Evolutionary conservation across 2,329 filamentous ascomycete genomes (phyloP).

Genomic region (Sclerotinia trifoliorum): DNA sequence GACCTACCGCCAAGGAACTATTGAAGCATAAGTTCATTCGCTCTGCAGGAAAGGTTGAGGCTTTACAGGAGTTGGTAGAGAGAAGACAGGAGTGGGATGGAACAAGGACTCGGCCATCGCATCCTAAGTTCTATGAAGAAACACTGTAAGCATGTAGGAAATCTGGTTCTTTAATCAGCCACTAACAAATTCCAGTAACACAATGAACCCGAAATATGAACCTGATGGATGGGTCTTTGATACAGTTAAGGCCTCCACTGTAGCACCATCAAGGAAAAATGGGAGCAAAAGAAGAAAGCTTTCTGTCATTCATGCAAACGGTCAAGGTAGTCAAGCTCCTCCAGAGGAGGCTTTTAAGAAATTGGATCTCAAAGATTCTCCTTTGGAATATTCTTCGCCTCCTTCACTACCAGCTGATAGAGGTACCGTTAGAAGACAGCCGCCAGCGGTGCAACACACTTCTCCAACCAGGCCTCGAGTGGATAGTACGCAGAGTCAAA

Average conservation of each 20-base stretch:
- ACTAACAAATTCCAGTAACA: conserved; percentile 49
- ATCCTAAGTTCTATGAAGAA: conserved; percentile 89
- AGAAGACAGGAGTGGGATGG: conserved; percentile 81
- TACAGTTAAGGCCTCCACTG: conserved; percentile 70
- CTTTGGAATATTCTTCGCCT: conserved; percentile 57
- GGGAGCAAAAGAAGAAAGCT: conserved; percentile 54
- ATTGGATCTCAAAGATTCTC: conserved; percentile 60
- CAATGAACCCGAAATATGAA: conserved; percentile 63
- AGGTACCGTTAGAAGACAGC: conserved; percentile 50
- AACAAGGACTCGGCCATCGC: conserved; percentile 64
- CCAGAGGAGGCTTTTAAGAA: conserved; percentile 60
- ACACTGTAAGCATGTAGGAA: conserved; percentile 58
- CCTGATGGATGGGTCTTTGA: conserved; percentile 95
- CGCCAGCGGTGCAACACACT: conserved; percentile 40
- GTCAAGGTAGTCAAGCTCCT: conserved; percentile 32
- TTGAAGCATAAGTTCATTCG: conserved; percentile 86
- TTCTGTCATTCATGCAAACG: conserved; percentile 53
- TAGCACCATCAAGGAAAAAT: conserved; percentile 50
- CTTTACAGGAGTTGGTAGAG: conserved; percentile 81
- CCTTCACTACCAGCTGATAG: conserved; percentile 57
- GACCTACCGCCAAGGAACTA: conserved; percentile 83
- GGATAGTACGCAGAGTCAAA: conserved; percentile 33
- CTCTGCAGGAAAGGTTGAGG: conserved; percentile 82
- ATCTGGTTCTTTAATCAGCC: neutral
- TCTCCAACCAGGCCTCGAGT: conserved; percentile 38